Evolutionary conservation across 805 yeast genomes (phyloP), one percentile per base, ranked within the genome.

Genomic region (Maudiozyma turicensis): DNA sequence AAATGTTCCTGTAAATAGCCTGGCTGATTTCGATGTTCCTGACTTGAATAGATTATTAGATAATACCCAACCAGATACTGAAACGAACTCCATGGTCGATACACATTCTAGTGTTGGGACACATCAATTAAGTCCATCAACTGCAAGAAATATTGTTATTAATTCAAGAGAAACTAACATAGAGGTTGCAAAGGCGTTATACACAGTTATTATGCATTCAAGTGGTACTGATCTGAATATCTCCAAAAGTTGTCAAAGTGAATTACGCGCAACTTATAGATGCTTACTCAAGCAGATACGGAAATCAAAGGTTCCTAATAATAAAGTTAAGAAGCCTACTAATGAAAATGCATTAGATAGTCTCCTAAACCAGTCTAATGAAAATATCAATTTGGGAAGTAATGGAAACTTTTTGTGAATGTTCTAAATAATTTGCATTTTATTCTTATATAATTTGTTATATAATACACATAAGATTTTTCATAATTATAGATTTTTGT

Each of bases 111-210:
- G 26, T 34, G 34, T 38, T 26, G 10, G 31, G 20, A 34, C 47
- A 6, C 26, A 40, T 8, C 33, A 10, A 26, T n/a, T 28, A 28
- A 40, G 33, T 28, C 33, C 43, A 5, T 6, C 33, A 29, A 6
- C 33, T 28, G 11, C 43, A 11, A 28, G 33, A 28, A 40, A 40
- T 29, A 30, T 40, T 10, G 26, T n/a, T 10, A 8, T 50, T 13
- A 42, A 38, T 28, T 47, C 54, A 5, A 38, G 58, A 26, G 60
- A 64, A 40, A 53, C 61, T 1, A 61, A 58, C 48, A 57, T 63
- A 5, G 61, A 61, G 26, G 56, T 65, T 34, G 68, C 68, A 29
- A 63, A 60, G 40, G 58, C 68, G 5, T 53, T 65, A 48, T 62
- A 63, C 1, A 58, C 53, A 39, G 56, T 65, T 31, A 50, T 65